Percentiles rank a stretch among this genome's conserved stretches.
Evolutionary conservation across 805 yeast species (phyloP).

Genomic region (Yarrowia sp.): DNA sequence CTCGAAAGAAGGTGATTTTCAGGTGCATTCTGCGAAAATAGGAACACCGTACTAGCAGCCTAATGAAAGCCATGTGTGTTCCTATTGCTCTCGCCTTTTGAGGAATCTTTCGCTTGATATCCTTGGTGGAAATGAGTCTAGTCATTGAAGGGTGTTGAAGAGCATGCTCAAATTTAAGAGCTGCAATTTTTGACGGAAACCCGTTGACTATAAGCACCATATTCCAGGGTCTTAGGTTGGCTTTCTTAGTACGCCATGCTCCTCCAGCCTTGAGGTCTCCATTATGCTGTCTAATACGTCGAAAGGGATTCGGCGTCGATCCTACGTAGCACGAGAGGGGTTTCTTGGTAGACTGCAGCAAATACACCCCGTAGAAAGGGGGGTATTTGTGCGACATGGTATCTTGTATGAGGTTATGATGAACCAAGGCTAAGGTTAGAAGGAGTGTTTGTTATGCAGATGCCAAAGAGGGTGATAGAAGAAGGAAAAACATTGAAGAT

Average conservation of each 20-base stretch:
- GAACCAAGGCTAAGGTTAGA: background rate
- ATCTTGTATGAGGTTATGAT: slow-evolving; percentile 2
- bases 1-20: slow-evolving; percentile 46
- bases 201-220: slow-evolving; percentile 70
- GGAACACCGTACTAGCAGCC: slow-evolving; percentile 45
- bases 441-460: slow-evolving; percentile 7
- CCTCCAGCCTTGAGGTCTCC: slow-evolving; percentile 71
- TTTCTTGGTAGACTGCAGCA: slow-evolving; percentile 65
- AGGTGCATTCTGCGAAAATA: slow-evolving; percentile 46
- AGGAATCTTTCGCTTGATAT: slow-evolving; percentile 51
- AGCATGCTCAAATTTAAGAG: slow-evolving; percentile 84
- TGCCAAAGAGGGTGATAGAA: too few relatives aligned
- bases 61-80: slow-evolving; percentile 46
- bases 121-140: slow-evolving; percentile 58
- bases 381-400: slow-evolving; percentile 36
- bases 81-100: slow-evolving; percentile 42
- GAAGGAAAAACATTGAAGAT: too few relatives aligned
- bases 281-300: slow-evolving; percentile 79
- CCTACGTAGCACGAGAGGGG: slow-evolving; percentile 75
- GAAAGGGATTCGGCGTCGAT: slow-evolving; percentile 76
- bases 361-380: slow-evolving; percentile 71
- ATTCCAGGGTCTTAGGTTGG: slow-evolving; percentile 75
- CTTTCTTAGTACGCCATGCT: slow-evolving; percentile 67
- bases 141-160: slow-evolving; percentile 78
- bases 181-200: slow-evolving; percentile 71